Percentiles rank a stretch among this genome's conserved stretches.
Conservation (phyloP, 352 stramenopile genomes). For the Pythium insidiosum region DNA sequence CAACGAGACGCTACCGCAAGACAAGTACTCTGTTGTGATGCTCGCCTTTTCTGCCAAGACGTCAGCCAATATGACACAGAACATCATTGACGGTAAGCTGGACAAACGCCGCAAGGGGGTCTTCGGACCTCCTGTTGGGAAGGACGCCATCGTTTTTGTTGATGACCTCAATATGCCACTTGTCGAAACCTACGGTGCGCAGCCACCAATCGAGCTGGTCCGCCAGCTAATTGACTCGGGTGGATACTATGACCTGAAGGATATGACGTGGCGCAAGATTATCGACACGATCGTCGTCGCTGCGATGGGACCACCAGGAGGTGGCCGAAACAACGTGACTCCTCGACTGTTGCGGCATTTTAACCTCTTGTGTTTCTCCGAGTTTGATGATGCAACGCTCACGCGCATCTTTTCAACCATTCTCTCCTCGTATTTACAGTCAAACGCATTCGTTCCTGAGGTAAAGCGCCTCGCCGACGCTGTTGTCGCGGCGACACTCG, state of each 20-base stretch:
- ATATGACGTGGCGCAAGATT: conserved; percentile 89
- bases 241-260: conserved; percentile 92
- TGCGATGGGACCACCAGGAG: conserved; percentile 89
- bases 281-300: conserved; percentile 87
- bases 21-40: conserved; percentile 83
- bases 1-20: conserved; percentile 67
- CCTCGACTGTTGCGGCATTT: conserved; percentile 90
- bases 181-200: conserved; percentile 90
- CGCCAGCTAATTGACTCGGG: conserved; percentile 87
- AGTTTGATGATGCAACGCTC: conserved; percentile 91
- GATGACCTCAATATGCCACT: conserved; percentile 96
- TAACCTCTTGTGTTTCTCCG: conserved; percentile 90
- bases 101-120: conserved; percentile 90
- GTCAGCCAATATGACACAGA: conserved; percentile 92
- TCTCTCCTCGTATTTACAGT: conserved; percentile 77
- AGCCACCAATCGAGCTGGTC: conserved; percentile 90
- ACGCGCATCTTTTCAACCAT: conserved; percentile 92
- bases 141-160: conserved; percentile 86
- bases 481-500: conserved; percentile 87
- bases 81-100: conserved; percentile 94
- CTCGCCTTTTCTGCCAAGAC: conserved; percentile 92
- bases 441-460: conserved; percentile 52
- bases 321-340: conserved; percentile 87
- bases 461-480: conserved; percentile 64
- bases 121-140: conserved; percentile 85